phyloP scores from a whole-genome alignment of 768 basidiomycete genomes.

The Cubamyces sp. region DNA sequence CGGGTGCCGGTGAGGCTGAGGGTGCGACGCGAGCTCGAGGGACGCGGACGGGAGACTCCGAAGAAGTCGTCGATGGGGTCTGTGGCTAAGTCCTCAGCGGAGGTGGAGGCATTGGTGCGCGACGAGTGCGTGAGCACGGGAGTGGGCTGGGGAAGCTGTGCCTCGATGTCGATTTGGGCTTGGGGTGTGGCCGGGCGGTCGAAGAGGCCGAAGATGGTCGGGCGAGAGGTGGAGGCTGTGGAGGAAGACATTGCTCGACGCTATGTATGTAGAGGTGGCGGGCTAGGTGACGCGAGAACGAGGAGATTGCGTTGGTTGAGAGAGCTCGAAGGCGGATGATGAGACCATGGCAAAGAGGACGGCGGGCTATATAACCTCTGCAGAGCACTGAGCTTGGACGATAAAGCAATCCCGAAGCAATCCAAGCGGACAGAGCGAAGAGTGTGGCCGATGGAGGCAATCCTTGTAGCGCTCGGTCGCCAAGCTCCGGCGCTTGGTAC shows the following conservation, averaged over 20 bases:
- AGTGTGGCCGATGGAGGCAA: conserved; percentile 14
- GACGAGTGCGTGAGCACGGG: conserved; percentile 1
- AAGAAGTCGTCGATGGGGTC: conserved; percentile 37
- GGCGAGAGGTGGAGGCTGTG: conserved; percentile 7
- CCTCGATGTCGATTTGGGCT: conserved; percentile 11
- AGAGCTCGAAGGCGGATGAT: conserved; percentile 11
- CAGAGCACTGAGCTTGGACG: not conserved
- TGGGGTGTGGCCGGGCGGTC: conserved; percentile 8
- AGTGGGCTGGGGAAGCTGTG: conserved; percentile 10
- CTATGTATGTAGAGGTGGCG: not conserved
- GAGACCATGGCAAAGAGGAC: conserved; percentile 8
- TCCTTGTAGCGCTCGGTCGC: not conserved
- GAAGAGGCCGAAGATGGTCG: conserved; percentile 26
- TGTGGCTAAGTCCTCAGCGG: not conserved
- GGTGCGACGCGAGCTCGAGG: conserved; percentile 19
- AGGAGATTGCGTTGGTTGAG: not conserved
- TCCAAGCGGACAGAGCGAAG: not conserved
- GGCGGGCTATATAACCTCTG: conserved; percentile 6
- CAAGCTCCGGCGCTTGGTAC: not conserved
- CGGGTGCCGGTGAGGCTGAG: conserved; percentile 29
- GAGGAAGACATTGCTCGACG: conserved; percentile 19
- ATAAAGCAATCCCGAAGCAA: conserved; percentile 6
- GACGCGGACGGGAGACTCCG: conserved; percentile 30
- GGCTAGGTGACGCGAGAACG: conserved; percentile 1
- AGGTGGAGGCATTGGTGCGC: not conserved